These are phyloP conservation scores for Kodamaea kaohsiungensis DNA, from an alignment of 805 yeast genomes.

Conservation along the genomic window DNA sequence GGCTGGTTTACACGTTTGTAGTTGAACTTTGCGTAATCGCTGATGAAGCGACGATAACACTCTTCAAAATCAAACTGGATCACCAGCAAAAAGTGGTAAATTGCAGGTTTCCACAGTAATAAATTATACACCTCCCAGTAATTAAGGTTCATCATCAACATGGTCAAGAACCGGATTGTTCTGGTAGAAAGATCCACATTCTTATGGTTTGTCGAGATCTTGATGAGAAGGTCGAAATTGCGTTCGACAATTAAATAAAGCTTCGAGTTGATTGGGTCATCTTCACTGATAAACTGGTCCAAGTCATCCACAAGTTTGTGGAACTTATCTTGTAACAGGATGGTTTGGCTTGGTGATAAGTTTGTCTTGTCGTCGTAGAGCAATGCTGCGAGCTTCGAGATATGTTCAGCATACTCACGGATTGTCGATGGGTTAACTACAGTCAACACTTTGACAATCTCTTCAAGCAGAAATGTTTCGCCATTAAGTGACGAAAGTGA, in stretches of 20 bases:
- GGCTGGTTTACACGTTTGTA: conserved; percentile 23
- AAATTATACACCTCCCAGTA: conserved; percentile 48
- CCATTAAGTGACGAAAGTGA: not conserved
- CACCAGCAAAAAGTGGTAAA: conserved; percentile 39
- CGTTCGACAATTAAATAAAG: conserved; percentile 37
- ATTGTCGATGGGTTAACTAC: conserved; percentile 30
- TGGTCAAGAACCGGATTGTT: conserved; percentile 39
- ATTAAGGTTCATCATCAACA: conserved; percentile 36
- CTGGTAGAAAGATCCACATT: conserved; percentile 33
- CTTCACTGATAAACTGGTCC: conserved; percentile 19
- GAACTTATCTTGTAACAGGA: conserved; percentile 25
- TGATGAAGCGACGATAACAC: conserved; percentile 37
- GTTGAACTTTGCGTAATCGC: conserved; percentile 32
- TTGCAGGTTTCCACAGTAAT: conserved; percentile 42
- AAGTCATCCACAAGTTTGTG: conserved; percentile 25
- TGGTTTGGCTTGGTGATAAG: conserved; percentile 12
- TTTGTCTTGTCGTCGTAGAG: conserved; percentile 20
- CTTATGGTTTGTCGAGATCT: conserved; percentile 31
- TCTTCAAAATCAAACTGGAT: conserved; percentile 42
- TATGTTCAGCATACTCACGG: conserved; percentile 40
- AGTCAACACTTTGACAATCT: conserved; percentile 27
- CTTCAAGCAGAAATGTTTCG: conserved; percentile 17
- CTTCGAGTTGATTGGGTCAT: conserved; percentile 31
- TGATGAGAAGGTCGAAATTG: conserved; percentile 41
- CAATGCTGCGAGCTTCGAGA: conserved; percentile 31